phyloP scores from a whole-genome alignment of 805 yeast species.

The Yamadazyma laniorum region DNA sequence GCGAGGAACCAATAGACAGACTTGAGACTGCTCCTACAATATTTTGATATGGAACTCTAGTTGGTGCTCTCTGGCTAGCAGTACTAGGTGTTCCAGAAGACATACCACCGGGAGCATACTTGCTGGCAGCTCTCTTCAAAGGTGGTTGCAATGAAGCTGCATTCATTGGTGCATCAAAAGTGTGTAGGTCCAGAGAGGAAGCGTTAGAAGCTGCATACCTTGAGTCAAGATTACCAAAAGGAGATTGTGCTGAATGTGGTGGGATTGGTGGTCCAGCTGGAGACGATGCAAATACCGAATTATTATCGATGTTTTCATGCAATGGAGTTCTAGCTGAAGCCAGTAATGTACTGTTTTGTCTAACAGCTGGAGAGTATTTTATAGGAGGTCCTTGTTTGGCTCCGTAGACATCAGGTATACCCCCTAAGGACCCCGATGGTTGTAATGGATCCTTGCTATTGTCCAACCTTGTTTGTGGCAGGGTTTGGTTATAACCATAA shows the following conservation, averaged over 20 bases:
- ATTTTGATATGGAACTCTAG: constrained; percentile 13
- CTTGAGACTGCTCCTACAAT: constrained; percentile 7
- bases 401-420: constrained; percentile 1
- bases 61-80: constrained; percentile 1
- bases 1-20: constrained; percentile 14
- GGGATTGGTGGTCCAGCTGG: constrained; percentile 4
- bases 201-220: constrained; percentile 24
- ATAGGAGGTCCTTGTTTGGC: neutral
- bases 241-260: constrained; percentile 1
- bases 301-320: constrained; percentile 8
- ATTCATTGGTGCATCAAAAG: neutral
- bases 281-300: constrained; percentile 11
- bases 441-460: neutral
- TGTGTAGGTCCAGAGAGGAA: constrained; percentile 19
- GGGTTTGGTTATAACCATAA: constrained; percentile 3
- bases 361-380: constrained; percentile 8
- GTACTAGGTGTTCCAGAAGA: neutral
- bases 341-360: constrained; percentile 1
- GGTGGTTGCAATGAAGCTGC: constrained; percentile 10
- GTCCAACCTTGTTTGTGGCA: constrained; percentile 5
- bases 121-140: constrained; percentile 9
- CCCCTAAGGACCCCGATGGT: neutral
- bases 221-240: constrained; percentile 1
- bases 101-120: constrained; percentile 13
- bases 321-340: constrained; percentile 10